Conservation (phyloP, 768 basidiomycete species). For the Termitomyces sp. region DNA sequence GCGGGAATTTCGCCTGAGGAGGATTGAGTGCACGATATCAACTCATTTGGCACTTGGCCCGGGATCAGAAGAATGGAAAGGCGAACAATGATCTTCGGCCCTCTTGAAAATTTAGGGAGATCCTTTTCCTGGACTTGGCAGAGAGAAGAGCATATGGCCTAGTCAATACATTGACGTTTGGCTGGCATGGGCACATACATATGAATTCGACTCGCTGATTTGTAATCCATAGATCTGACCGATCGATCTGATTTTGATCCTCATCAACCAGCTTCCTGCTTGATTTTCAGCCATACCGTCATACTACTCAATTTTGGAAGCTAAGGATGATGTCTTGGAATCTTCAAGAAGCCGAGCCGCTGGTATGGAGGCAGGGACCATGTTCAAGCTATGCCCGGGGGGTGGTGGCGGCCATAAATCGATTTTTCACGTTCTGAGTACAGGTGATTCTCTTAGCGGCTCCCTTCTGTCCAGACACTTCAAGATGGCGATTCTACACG, state of each 20-base stretch:
- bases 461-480: not conserved
- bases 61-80: not conserved
- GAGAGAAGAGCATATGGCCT: not conserved
- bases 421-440: not conserved
- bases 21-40: not conserved
- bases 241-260: not conserved
- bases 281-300: not conserved
- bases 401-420: not conserved
- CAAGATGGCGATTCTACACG: not conserved
- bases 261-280: not conserved
- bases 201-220: not conserved
- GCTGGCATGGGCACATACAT: not conserved
- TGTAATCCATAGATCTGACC: not conserved
- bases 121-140: not conserved
- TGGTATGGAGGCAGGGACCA: not conserved
- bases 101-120: not conserved
- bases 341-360: not conserved
- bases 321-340: not conserved
- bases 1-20: constrained; percentile 4
- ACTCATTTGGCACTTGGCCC: not conserved
- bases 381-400: not conserved
- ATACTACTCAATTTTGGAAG: not conserved
- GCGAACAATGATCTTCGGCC: not conserved
- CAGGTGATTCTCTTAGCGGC: not conserved
- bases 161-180: not conserved